Base-by-base conservation (phyloP, 495 filamentous ascomycete species). In the Podospora bellae-mahoneyi region DNA sequence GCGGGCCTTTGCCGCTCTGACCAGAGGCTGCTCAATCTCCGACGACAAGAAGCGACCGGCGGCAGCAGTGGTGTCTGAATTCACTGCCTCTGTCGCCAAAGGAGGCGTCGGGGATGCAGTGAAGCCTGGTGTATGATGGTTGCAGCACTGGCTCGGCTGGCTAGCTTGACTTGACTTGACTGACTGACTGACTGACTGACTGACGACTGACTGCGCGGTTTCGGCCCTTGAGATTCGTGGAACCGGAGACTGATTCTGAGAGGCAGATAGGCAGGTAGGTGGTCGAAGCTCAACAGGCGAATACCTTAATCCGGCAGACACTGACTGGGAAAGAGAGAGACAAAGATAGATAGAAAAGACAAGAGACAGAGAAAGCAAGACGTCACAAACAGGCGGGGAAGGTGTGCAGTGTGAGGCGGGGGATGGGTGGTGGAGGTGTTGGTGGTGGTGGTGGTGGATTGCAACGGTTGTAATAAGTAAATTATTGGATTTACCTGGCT, bases 311-410 rank as follows among this genome's bases (percentile, higher is more conserved):
- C 54, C 16, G 56, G 27, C 9, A 39, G 16, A 63, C n/a, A 34
- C 2, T 32, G 23, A 10, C 15, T n/a, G 30, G 57, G n/a, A 66
- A 56, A 64, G 60, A 58, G 64, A 66, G 67, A 57, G 60, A 64
- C 9, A 39, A 7, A 63, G 16, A 34, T 1, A 34, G 23, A 5
- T 2, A 13, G 23, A 59, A 15, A 15, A 66, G 55, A 64, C 60
- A 58, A 62, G 65, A 67, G 53, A 64, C 18, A 4, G 70, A 60
- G 62, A 58, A 26, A 54, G 57, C 48, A 53, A 53, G 20, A 68
- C 19, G 53, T 28, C 56, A 59, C 23, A 32, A 55, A 54, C 26
- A 60, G 30, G 10, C 54, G 59, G 60, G 48, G 10, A 53, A 54
- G 62, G 60, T 48, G 39, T 48, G 15, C 7, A 32, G 30, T 32